Conservation (phyloP, 257 asterid genomes). For the Phtheirospermum japonicum region DNA sequence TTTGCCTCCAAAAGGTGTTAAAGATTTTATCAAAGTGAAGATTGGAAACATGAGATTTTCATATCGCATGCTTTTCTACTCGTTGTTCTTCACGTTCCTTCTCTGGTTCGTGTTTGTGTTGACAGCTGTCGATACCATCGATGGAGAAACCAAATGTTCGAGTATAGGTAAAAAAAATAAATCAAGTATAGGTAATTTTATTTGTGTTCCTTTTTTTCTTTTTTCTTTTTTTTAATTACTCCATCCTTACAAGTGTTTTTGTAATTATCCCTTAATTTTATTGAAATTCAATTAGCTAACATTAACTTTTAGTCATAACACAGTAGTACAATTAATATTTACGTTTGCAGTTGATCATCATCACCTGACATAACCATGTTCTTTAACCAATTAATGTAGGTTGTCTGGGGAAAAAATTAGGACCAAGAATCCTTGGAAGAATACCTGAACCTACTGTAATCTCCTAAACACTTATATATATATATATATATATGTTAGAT, state of each 20-base stretch:
- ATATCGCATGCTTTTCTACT: conserved; percentile 62
- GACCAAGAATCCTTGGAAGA: conserved; percentile 62
- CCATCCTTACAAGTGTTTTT: not conserved
- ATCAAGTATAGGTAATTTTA: too few species aligned
- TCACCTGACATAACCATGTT: conserved; percentile 11
- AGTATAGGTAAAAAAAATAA: conserved; percentile 50
- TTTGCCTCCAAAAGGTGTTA: conserved; percentile 60
- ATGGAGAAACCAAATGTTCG: conserved; percentile 58
- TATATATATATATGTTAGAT: too few species aligned
- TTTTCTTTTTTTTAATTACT: not conserved
- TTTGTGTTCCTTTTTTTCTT: not conserved
- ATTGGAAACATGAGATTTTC: conserved; percentile 63
- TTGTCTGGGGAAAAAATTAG: conserved; percentile 59
- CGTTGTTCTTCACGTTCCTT: conserved; percentile 61
- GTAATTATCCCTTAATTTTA: not conserved
- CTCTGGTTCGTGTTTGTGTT: conserved; percentile 76
- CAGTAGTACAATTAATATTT: too few species aligned
- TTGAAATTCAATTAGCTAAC: not conserved
- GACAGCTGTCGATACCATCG: conserved; percentile 67
- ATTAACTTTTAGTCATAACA: too few species aligned
- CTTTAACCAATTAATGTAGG: conserved; percentile 46
- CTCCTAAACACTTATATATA: conserved; percentile 20
- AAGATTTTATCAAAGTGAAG: conserved; percentile 67
- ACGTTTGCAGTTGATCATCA: too few species aligned
- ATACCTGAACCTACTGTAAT: conserved; percentile 52